Evolutionary conservation across 2,329 filamentous ascomycete species (phyloP), one percentile per base, ranked within the genome.

Genomic region (Nakataea oryzae): DNA sequence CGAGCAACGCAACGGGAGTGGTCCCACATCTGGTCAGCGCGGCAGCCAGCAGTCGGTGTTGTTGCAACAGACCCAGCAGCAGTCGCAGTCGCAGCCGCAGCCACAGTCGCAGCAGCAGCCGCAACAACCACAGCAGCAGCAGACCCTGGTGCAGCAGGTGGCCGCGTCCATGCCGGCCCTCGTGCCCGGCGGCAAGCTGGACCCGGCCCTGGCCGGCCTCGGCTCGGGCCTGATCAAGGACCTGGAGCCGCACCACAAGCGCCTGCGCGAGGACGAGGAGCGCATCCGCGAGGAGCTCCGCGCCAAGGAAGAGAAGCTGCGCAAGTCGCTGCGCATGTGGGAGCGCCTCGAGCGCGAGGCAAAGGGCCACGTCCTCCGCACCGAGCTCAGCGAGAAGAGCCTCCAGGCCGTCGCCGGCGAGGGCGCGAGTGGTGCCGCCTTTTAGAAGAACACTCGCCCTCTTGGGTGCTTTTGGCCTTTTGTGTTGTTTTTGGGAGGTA

Each of bases 211-310:
- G 67, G 69, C 76, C 1, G 75, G 80, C 2, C 66, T 81, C 55
- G 70, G 71, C 9, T 74, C 75, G 0, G 80, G 82, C 21, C 78
- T 85, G 28, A 75, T 78, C 34, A 78, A 79, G 13, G 83, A 86
- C 56, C 71, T 84, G 21, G 81, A 84, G 64, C 70, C 76, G n/a
- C 81, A 84, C 69, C 79, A 78, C 66, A 74, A 76, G 41, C 81
- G 81, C 63, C 74, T 85, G 13, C 77, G 76, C 63, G 82, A 85
- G 54, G 83, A 86, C 57, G 83, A 85, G 67, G 83, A 85, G 69
- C 79, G 79, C 64, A 67, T 84, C 47, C 76, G 83, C 1, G 77
- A 81, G 55, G 83, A 86, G 61, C 71, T 83, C 32, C 75, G 78
- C 26, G 67, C 67, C 28, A 83, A 82, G 68, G 79, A 85, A 67